These are phyloP conservation scores for Stachybotrys echinatus DNA, from an alignment of 2,329 filamentous ascomycete genomes.

Conservation along the genomic window DNA sequence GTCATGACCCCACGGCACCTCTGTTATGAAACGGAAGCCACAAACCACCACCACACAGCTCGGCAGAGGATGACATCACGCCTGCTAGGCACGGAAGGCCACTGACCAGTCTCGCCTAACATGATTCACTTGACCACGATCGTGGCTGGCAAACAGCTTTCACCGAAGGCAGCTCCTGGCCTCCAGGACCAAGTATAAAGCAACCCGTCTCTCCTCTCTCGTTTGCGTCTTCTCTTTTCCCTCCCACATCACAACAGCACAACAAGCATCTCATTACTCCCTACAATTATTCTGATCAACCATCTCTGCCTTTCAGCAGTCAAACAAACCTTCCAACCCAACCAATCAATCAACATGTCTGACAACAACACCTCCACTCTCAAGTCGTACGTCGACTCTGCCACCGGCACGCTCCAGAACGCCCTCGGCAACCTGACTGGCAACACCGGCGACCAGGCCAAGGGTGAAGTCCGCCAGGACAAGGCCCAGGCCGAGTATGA, in stretches of 20 bases:
- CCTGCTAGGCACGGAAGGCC: neutral
- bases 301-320: slow-evolving; percentile 2
- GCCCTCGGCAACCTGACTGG: slow-evolving; percentile 69
- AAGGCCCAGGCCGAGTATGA: slow-evolving; percentile 63
- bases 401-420: slow-evolving; percentile 67
- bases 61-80: neutral
- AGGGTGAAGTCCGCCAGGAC: slow-evolving; percentile 61
- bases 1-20: no score
- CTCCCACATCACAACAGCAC: neutral
- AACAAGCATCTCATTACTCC: neutral
- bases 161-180: neutral
- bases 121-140: neutral
- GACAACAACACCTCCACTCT: slow-evolving; percentile 60
- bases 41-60: no score
- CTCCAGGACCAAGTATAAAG: slow-evolving; percentile 4
- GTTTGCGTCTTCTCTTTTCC: neutral
- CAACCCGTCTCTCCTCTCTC: neutral
- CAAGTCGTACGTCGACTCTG: slow-evolving; percentile 70
- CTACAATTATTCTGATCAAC: neutral
- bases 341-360: slow-evolving; percentile 20
- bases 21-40: no score
- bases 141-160: neutral
- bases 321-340: slow-evolving; percentile 2
- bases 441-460: slow-evolving; percentile 58
- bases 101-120: neutral